phyloP scores from a whole-genome alignment of 345 rosid species.

The Aegle marmelos region DNA sequence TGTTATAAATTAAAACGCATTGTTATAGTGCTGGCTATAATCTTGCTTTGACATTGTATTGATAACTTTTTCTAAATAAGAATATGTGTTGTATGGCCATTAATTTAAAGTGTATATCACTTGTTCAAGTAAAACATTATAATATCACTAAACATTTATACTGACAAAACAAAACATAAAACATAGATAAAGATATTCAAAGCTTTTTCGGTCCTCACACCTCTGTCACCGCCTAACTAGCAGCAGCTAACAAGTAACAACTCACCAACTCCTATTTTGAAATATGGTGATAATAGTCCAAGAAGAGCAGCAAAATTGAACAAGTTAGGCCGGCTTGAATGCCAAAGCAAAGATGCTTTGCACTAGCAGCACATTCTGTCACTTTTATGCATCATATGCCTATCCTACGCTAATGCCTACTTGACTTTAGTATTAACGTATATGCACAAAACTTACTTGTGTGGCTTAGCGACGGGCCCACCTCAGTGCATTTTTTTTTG shows the following conservation, averaged over 20 bases:
- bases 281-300: not conserved
- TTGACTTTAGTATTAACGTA: not conserved
- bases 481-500: too few species aligned
- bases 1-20: not conserved
- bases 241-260: not conserved
- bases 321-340: not conserved
- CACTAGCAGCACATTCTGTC: not conserved
- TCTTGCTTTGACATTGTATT: not conserved
- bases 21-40: not conserved
- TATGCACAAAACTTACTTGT: too few species aligned
- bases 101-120: too few species aligned
- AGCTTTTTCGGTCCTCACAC: not conserved
- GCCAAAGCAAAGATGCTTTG: conserved; percentile 8
- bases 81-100: not conserved
- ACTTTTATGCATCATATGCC: not conserved
- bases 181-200: too few species aligned
- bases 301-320: not conserved
- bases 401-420: too few species aligned
- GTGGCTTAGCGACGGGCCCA: too few species aligned
- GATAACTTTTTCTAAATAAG: not conserved
- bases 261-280: not conserved
- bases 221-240: not conserved
- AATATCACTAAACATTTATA: too few species aligned
- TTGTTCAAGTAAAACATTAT: too few species aligned
- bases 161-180: fast-evolving